Conservation (phyloP, 2,329 filamentous ascomycete genomes). For the Aspergillus neoniger region DNA sequence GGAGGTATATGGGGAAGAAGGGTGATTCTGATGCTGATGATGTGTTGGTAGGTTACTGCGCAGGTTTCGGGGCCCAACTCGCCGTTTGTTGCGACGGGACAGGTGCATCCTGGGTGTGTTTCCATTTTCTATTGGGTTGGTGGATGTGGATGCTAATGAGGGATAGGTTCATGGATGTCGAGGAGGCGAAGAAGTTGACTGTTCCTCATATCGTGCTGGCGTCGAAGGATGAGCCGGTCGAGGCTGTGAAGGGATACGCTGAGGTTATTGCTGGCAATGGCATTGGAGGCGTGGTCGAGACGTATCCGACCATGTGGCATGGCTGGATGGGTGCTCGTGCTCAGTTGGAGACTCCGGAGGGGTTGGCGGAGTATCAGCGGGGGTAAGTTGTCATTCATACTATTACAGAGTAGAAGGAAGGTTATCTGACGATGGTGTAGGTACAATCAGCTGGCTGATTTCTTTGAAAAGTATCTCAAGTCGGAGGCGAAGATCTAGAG, state of each 20-base stretch:
- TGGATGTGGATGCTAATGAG: background rate
- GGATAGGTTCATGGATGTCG: conserved; percentile 48
- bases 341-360: conserved; percentile 54
- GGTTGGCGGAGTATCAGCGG: conserved; percentile 62
- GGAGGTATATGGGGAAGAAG: background rate
- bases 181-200: conserved; percentile 61
- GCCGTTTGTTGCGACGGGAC: conserved; percentile 51
- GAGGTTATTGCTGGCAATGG: conserved; percentile 51
- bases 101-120: conserved; percentile 39
- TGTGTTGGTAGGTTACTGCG: conserved; percentile 26
- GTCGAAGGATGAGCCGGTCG: conserved; percentile 63
- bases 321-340: conserved; percentile 73
- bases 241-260: conserved; percentile 56
- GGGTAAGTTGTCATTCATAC: conserved; percentile 35
- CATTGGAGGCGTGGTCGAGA: conserved; percentile 63
- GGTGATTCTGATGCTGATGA: too few species aligned
- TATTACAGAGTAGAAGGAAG: background rate
- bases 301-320: conserved; percentile 67
- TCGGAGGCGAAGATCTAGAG: background rate
- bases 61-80: conserved; percentile 53
- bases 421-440: conserved; percentile 3
- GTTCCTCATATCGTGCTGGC: conserved; percentile 66
- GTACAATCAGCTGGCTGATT: conserved; percentile 25
- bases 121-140: background rate
- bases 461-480: conserved; percentile 28